Evolutionary conservation across 768 basidiomycete genomes (phyloP), one percentile per base, ranked within the genome.

Genomic region (Xanthoconium purpureum): DNA sequence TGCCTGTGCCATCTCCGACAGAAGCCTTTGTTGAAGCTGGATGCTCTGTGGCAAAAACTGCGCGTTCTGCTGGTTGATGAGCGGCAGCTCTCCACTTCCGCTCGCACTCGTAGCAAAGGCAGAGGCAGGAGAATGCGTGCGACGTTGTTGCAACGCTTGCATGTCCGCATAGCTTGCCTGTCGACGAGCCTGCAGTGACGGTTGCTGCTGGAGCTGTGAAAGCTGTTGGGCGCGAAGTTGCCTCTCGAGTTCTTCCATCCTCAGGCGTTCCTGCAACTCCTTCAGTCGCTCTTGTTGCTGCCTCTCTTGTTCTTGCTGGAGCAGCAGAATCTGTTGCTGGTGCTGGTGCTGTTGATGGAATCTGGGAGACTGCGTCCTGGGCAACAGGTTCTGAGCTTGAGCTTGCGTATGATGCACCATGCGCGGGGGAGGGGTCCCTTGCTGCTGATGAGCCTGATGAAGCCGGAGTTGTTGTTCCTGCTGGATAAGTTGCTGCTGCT

Each of bases 341-440:
- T 88, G 85, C 56, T 89, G 87, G 55, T 87, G 80, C 61, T 88
- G 84, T 53, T 88, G 87, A 60, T 87, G 80, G 70, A 90, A 88
- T 18, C 88, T 82, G n/a, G 88, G 88, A 3, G 89, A 89, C 62
- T 89, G 88, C 5, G 87, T 84, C 20, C 82, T 80, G 6, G 87
- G 84, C 43, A 71, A 45, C 43, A 71, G 33, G 4, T 47, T 44
- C 50, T 64, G 67, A 12, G 56, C 32, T 24, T 64, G 67, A 12
- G 56, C 32, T 24, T 61, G 67, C n/a, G 61, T 45, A 39, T 71
- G 71, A 18, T 70, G 62, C 30, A 83, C 80, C 84, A 89, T 84
- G 39, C 88, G 81, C 30, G 89, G 87, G 30, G 89, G 86, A 2
- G 89, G 86, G 0, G 87, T 85, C 20, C 48, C 61, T 47, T 66